Evolutionary conservation across 169 alveolate species (phyloP).

Genomic region (Plasmodium malariae): DNA sequence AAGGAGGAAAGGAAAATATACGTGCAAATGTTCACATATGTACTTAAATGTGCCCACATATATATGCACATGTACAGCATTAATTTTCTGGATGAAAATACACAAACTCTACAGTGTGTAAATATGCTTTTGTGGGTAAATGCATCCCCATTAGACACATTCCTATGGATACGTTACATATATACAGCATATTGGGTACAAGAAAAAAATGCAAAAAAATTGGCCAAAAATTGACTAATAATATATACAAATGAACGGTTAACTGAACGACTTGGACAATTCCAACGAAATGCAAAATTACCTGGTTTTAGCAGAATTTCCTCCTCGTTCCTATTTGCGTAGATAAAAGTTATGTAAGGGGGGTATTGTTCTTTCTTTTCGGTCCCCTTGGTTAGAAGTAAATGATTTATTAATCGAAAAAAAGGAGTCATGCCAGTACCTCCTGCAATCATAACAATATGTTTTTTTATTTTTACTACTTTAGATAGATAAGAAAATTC

Average conservation of each 20-base stretch:
- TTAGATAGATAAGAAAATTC: slow-evolving; percentile 41
- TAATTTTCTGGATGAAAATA: too few relatives aligned
- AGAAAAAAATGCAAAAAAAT: too few relatives aligned
- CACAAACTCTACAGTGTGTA: too few relatives aligned
- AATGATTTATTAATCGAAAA: slow-evolving; percentile 78
- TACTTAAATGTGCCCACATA: background rate
- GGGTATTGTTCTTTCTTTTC: background rate
- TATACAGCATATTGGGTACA: too few relatives aligned
- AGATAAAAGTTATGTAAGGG: slow-evolving; percentile 52
- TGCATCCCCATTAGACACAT: too few relatives aligned
- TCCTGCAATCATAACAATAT: slow-evolving; percentile 84
- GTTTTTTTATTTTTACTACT: slow-evolving; percentile 43
- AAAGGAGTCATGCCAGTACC: slow-evolving; percentile 89
- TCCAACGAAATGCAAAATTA: background rate
- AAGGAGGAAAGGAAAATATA: background rate
- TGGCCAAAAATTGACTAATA: background rate
- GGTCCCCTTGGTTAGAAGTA: slow-evolving; percentile 27
- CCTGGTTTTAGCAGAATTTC: slow-evolving; percentile 63
- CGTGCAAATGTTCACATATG: background rate
- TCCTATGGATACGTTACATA: too few relatives aligned
- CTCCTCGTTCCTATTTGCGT: slow-evolving; percentile 72
- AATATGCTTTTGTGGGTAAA: too few relatives aligned
- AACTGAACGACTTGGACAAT: background rate
- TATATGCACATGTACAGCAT: background rate
- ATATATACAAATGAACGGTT: background rate